Evolutionary conservation across 305 asterid genomes (phyloP), one percentile per base, ranked within the genome.

Genomic region (Coffea humblotiana): DNA sequence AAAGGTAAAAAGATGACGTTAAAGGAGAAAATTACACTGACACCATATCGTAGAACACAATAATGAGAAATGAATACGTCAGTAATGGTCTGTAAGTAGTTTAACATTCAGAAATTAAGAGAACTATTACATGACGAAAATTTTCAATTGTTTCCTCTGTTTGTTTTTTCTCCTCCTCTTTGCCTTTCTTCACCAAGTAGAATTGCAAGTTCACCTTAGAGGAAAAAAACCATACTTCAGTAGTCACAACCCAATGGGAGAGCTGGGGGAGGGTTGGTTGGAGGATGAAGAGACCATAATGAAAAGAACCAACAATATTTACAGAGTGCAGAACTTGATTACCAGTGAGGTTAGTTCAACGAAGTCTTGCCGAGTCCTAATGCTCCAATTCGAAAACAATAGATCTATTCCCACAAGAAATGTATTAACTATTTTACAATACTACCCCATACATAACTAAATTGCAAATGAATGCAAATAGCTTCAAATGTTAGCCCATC

Each of bases 401-500:
- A 27, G 9, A 40, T 32, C 15, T 19, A 7, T 37, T 18, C 51
- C 73, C 51, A 40, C 52, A 37, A 13, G 23, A 66, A 32, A 11
- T 11, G 19, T 14, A 10, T 12, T 48, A 16, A 16, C 66, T 51
- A 2, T 74, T n/a, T 16, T 52, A 29, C 18, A 32, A 18, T 27
- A 54, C 67, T 21, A 74, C 3, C 77, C 0, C 35, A 37, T 5
- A 75, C 3, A 75, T 35, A 37, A 54, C 21, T 74, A 21, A 74
- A 56, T 6, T 3, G 51, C 14, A 7, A 58, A 56, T 21, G 15
- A 37, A 75, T 14, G n/a, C 52, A 37, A 43, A 68, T 18, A 75
- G 49, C 51, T 83, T 61, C 89, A 76, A 80, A 92, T 95, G 97
- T 93, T 92, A 71, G 89, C 90, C 95, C 94, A 93, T 78, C 83